Evolutionary conservation across 2,329 filamentous ascomycete species (phyloP).

Genomic region (Fusarium sp.): DNA sequence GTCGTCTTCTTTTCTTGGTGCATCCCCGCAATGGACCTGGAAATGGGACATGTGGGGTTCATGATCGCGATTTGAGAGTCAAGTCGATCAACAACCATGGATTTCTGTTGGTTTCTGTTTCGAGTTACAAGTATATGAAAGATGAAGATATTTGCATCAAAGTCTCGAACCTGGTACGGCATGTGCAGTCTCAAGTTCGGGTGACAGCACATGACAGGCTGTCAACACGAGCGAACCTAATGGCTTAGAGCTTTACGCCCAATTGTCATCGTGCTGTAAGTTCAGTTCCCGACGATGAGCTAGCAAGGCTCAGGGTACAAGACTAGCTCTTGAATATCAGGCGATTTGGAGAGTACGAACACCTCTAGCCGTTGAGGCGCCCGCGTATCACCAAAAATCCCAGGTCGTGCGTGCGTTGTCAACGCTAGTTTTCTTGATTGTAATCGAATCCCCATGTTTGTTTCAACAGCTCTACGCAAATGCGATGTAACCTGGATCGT

Average conservation of each 20-base stretch:
- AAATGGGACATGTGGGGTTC: slow-evolving; percentile 29
- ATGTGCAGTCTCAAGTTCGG: neutral
- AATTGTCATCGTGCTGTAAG: slow-evolving; percentile 12
- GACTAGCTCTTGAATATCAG: slow-evolving; percentile 28
- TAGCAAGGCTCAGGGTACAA: slow-evolving; percentile 29
- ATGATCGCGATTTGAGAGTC: slow-evolving; percentile 22
- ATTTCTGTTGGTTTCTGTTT: neutral
- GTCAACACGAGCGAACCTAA: slow-evolving; percentile 10
- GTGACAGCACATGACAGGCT: neutral
- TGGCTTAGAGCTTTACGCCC: slow-evolving; percentile 1
- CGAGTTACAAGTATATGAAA: slow-evolving; percentile 1
- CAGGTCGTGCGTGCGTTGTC: slow-evolving; percentile 21
- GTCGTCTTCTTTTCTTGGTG: slow-evolving; percentile 40
- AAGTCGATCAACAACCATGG: slow-evolving; percentile 8
- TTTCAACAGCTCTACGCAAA: slow-evolving; percentile 25
- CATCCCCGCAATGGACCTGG: slow-evolving; percentile 36
- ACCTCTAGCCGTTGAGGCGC: slow-evolving; percentile 37
- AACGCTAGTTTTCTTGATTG: slow-evolving; percentile 27
- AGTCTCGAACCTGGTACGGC: neutral
- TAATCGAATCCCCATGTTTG: slow-evolving; percentile 19
- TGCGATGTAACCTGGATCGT: slow-evolving; percentile 31
- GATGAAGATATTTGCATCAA: neutral
- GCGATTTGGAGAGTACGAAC: slow-evolving; percentile 1
- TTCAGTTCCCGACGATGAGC: neutral
- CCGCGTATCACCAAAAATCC: slow-evolving; percentile 27